Evolutionary conservation across 2,329 filamentous ascomycete genomes (phyloP), one percentile per base, ranked within the genome.

Genomic region (Knufia fluminis): DNA sequence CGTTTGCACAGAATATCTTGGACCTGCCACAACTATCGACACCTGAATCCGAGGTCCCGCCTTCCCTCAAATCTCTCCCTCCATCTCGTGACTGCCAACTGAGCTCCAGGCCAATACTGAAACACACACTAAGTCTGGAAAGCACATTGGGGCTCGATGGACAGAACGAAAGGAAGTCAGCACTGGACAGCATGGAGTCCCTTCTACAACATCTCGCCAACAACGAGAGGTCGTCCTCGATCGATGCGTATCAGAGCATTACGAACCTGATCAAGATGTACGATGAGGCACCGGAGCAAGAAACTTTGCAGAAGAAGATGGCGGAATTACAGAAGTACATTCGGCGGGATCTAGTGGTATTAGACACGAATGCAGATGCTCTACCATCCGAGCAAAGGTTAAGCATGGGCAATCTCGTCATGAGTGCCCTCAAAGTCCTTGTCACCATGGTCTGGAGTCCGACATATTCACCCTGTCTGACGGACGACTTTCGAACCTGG

Each of bases 161-260:
- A 19, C 46, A 39, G 32, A 42, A 52, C 8, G 49, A 41, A 14
- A 38, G 42, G 12, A 45, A 42, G 24, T 51, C 55, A 41, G 48
- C 54, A 19, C 28, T 42, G 51, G 57, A 69, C 53, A 73, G 53
- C 71, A 76, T 97, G 56, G 86, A 94, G 59, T 94, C 87, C 0
- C 80, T 88, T 3, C 77, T 88, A 31, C 83, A 86, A 66, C 85
- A 92, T 66, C 76, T 98, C 42, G 85, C 84, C 32, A 82, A 85
- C 19, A 73, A 80, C 24, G 85, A 89, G 57, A 76, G 83, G 47
- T 77, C 81, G 50, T 82, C 80, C 10, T 84, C 84, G 57, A 68
- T 92, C 26, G 92, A 98, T 68, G 87, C 90, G 43, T 97, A 98
- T 61, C 81, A 83, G 63, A 85, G 85, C 60, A 72, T 98, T 39